A percentile compares a stretch with the other conserved stretches of the same genome.
Conservation (phyloP, 176 grass and related monocot genomes). For the Olyra latifolia region DNA sequence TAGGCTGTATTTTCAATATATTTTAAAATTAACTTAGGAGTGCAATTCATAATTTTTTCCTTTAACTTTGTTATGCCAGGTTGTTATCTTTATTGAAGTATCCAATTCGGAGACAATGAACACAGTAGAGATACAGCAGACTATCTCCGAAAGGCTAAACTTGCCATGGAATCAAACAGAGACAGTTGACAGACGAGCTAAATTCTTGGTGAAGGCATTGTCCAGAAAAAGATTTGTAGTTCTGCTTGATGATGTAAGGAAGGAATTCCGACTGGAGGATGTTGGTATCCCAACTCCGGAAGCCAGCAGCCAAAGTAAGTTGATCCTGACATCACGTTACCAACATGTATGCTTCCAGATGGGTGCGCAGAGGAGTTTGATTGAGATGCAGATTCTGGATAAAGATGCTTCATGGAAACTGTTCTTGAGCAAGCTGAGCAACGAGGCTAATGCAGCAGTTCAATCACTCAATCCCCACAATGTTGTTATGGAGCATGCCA, state of each 20-base stretch:
- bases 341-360: slow-evolving; percentile 56
- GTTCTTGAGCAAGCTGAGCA: slow-evolving; percentile 66
- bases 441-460: slow-evolving; percentile 14
- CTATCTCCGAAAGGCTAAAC: slow-evolving; percentile 53
- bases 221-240: slow-evolving; percentile 62
- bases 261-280: slow-evolving; percentile 45
- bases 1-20: background rate
- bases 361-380: slow-evolving; percentile 45
- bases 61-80: slow-evolving; percentile 28
- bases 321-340: slow-evolving; percentile 59
- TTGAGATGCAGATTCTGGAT: slow-evolving; percentile 48
- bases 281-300: slow-evolving; percentile 65
- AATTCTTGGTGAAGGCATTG: slow-evolving; percentile 44
- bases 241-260: slow-evolving; percentile 63
- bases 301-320: slow-evolving; percentile 37
- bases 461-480: background rate
- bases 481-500: background rate
- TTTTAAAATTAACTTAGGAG: background rate
- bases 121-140: slow-evolving; percentile 55
- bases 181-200: slow-evolving; percentile 34
- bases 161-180: slow-evolving; percentile 61
- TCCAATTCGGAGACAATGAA: slow-evolving; percentile 61
- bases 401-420: slow-evolving; percentile 30
- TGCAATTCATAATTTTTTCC: background rate
- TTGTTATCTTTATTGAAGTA: slow-evolving; percentile 73